Percentiles rank a stretch among this genome's conserved stretches.
Evolutionary conservation across 225 moss, liverwort and hornwort species (phyloP).

Genomic region (Sphagnum tenellum): DNA sequence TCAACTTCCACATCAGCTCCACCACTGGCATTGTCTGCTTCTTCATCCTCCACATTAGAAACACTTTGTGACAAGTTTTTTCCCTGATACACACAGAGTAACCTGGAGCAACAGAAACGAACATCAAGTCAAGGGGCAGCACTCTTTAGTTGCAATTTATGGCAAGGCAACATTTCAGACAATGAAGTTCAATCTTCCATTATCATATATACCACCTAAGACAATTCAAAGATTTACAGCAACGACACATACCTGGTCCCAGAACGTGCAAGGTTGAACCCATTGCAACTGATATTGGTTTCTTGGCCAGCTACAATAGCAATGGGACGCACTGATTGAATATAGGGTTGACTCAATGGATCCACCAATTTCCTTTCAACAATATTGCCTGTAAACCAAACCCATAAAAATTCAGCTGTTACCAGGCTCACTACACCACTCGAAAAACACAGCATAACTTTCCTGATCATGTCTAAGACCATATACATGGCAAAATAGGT

Average conservation of each 20-base stretch:
- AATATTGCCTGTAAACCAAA: slow-evolving; percentile 42
- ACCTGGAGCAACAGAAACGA: slow-evolving; percentile 14
- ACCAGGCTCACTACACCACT: background rate
- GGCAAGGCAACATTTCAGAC: too few species aligned
- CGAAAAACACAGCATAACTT: too few species aligned
- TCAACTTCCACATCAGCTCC: too few species aligned
- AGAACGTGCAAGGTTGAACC: slow-evolving; percentile 38
- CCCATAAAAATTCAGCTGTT: background rate
- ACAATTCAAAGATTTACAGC: too few species aligned
- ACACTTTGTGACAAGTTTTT: slow-evolving; percentile 19
- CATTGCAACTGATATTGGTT: slow-evolving; percentile 36
- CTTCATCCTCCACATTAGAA: background rate
- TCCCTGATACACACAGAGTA: slow-evolving; percentile 36
- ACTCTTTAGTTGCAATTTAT: too few species aligned
- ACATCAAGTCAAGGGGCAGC: too few species aligned
- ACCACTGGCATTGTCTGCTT: slow-evolving; percentile 8
- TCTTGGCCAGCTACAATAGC: slow-evolving; percentile 70
- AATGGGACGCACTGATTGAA: slow-evolving; percentile 67
- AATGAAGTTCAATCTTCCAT: too few species aligned
- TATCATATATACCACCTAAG: too few species aligned
- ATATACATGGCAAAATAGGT: too few species aligned
- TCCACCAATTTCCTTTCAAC: slow-evolving; percentile 20
- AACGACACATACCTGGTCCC: slow-evolving; percentile 33
- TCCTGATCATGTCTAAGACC: too few species aligned
- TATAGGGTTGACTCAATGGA: slow-evolving; percentile 29